A percentile compares a stretch with the other conserved stretches of the same genome.
These are phyloP conservation scores for Ricinus communis DNA, from an alignment of 345 rosid genomes.

Conservation along the genomic window DNA sequence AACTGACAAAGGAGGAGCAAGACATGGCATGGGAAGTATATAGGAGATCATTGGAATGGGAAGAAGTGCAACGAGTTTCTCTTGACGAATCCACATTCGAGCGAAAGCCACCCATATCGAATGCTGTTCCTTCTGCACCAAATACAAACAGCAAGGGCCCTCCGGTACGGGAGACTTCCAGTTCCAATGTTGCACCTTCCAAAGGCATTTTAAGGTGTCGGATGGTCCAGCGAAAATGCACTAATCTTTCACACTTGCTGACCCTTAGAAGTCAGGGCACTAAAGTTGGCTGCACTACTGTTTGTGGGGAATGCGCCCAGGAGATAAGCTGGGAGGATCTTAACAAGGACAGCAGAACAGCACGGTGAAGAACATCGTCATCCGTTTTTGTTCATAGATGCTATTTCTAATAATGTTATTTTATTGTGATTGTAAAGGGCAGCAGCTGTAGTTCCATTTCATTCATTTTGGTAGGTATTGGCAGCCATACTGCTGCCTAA, in stretches of 20 bases:
- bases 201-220: constrained; percentile 53
- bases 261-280: constrained; percentile 92
- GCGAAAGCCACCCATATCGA: constrained; percentile 39
- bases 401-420: constrained; percentile 2
- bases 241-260: constrained; percentile 73
- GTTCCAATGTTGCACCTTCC: constrained; percentile 10
- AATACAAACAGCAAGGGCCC: constrained; percentile 14
- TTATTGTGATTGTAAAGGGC: constrained; percentile 21
- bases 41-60: constrained; percentile 72
- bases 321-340: constrained; percentile 78
- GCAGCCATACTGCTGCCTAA: not conserved
- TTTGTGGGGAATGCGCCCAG: constrained; percentile 93
- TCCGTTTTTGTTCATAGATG: not conserved
- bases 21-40: constrained; percentile 99
- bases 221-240: constrained; percentile 62
- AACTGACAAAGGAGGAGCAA: constrained; percentile 94
- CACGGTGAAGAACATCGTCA: constrained; percentile 24
- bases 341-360: constrained; percentile 36
- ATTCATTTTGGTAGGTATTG: constrained; percentile 19
- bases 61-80: constrained; percentile 80
- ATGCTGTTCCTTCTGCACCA: constrained; percentile 32
- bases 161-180: constrained; percentile 1
- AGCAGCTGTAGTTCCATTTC: constrained; percentile 11
- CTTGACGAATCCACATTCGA: constrained; percentile 50
- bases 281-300: constrained; percentile 67